These are phyloP conservation scores for Sporobolus alterniflorus DNA, from an alignment of 202 grass and related monocot genomes.

Conservation along the genomic window DNA sequence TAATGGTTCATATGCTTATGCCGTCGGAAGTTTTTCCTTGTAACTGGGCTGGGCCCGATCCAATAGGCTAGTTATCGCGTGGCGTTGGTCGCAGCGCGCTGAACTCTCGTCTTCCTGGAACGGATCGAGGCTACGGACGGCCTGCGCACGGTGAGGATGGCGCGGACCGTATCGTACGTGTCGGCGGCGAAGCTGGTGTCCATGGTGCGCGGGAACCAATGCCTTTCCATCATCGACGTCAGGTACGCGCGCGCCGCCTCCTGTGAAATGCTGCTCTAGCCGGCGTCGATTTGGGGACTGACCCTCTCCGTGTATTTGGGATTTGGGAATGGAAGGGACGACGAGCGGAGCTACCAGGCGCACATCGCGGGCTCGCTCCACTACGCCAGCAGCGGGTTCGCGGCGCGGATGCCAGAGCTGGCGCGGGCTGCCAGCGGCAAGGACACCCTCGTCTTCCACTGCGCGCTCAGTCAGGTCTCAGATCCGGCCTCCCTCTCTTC, in stretches of 20 bases:
- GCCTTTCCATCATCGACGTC: constrained; percentile 85
- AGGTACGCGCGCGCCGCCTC: constrained; percentile 39
- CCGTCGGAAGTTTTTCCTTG: no score
- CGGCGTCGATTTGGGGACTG: constrained; percentile 1
- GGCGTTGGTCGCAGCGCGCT: no score
- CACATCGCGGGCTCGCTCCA: constrained; percentile 89
- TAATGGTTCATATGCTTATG: no score
- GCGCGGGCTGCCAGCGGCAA: constrained; percentile 51
- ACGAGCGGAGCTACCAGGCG: constrained; percentile 84
- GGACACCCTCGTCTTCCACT: constrained; percentile 96
- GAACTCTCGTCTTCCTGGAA: not conserved
- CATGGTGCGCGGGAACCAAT: constrained; percentile 55
- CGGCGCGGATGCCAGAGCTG: constrained; percentile 67
- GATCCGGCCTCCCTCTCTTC: not conserved
- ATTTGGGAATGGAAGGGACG: constrained; percentile 53
- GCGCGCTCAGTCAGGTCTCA: constrained; percentile 90
- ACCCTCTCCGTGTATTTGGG: not conserved
- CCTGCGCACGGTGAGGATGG: constrained; percentile 41
- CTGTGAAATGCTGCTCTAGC: not conserved
- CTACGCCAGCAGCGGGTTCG: constrained; percentile 80
- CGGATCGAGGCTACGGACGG: not conserved
- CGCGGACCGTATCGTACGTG: constrained; percentile 65
- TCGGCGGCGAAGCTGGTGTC: constrained; percentile 72
- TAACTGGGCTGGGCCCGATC: no score
- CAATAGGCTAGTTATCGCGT: not conserved